Base-by-base conservation (phyloP, 345 rosid species). In the Salix arbutifolia region DNA sequence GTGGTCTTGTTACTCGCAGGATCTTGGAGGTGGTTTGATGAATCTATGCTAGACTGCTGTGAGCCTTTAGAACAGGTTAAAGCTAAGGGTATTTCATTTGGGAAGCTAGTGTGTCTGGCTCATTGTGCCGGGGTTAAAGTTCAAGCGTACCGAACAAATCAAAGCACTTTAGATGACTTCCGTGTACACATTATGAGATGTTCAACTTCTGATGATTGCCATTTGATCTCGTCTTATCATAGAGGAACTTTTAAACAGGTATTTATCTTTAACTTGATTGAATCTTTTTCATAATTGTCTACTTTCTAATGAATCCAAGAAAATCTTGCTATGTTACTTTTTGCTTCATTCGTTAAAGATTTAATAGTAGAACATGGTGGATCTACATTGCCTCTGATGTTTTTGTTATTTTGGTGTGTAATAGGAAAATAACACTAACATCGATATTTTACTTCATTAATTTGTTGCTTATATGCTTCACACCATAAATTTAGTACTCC, bases 11-110 rank as follows among this genome's bases (percentile, higher is more conserved):
- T 84, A n/a, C 52, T 75, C 42, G 48, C 76, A 95, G 99, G 99
- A 80, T 97, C 99, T 40, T 95, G 97, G 97, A 90, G 99, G 86
- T 95, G 99, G 99, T 95, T 95, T 79, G 99, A 95, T 81, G 99
- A 91, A 80, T 89, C 96, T 44, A 93, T 95, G 99, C 82, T 95
- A 31, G 97, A 91, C 58, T 95, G 99, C 77, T 95, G 99, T 52
- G 97, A 95, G 85, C 96, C 97, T 31, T 81, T 95, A 72, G 97
- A 95, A 73, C 84, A 83, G 77, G 94, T 95, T 38, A 90, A 91
- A 82, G 89, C 87, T 28, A 85, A 89, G 65, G 99, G 99, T 38
- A 91, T 95, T 80, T 87, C 97, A 28, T 90, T 95, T 84, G 99
- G 97, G 21, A 95, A 89, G 83, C 85, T 95, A 77, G 94, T 91